Conservation (phyloP, 139 green algal species). For the Picochlorum sp. region DNA sequence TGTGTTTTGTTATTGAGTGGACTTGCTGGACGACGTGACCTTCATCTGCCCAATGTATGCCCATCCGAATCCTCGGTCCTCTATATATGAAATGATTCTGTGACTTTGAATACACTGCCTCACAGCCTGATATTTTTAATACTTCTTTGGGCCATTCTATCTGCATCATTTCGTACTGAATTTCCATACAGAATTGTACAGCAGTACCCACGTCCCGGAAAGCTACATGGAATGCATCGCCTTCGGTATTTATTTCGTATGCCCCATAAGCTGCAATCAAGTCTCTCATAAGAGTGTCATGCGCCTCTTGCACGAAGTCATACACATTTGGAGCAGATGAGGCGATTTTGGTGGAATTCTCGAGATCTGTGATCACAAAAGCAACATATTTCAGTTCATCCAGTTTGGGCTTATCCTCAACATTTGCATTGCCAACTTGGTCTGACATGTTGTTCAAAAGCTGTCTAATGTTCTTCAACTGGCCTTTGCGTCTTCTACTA, state of each 20-base stretch:
- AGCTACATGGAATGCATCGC: slow-evolving; percentile 67
- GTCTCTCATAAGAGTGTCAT: slow-evolving; percentile 70
- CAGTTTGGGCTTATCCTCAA: slow-evolving; percentile 20
- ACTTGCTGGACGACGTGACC: slow-evolving; percentile 59
- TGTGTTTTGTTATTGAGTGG: slow-evolving; percentile 61
- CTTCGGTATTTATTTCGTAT: slow-evolving; percentile 71
- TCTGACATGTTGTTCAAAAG: slow-evolving; percentile 39
- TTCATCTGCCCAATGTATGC: slow-evolving; percentile 66
- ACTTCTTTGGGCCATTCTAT: slow-evolving; percentile 53
- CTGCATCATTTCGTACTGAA: slow-evolving; percentile 70
- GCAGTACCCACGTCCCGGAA: slow-evolving; percentile 50
- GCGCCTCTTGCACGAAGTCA: slow-evolving; percentile 58
- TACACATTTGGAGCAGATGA: slow-evolving; percentile 36
- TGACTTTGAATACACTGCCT: slow-evolving; percentile 22
- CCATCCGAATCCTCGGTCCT: slow-evolving; percentile 76
- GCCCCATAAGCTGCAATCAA: slow-evolving; percentile 49
- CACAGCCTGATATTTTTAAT: slow-evolving; percentile 53
- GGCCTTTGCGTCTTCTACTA: slow-evolving; percentile 16
- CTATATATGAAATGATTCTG: slow-evolving; percentile 24
- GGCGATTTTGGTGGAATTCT: slow-evolving; percentile 49
- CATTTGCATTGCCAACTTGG: slow-evolving; percentile 8
- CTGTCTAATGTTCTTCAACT: slow-evolving; percentile 44
- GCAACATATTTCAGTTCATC: slow-evolving; percentile 36
- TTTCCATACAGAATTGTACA: slow-evolving; percentile 61
- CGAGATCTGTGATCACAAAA: slow-evolving; percentile 63